A percentile compares a stretch with the other conserved stretches of the same genome.
Evolutionary conservation across 106 monocot species (phyloP).

Genomic region (Apostasia shenzhenica): DNA sequence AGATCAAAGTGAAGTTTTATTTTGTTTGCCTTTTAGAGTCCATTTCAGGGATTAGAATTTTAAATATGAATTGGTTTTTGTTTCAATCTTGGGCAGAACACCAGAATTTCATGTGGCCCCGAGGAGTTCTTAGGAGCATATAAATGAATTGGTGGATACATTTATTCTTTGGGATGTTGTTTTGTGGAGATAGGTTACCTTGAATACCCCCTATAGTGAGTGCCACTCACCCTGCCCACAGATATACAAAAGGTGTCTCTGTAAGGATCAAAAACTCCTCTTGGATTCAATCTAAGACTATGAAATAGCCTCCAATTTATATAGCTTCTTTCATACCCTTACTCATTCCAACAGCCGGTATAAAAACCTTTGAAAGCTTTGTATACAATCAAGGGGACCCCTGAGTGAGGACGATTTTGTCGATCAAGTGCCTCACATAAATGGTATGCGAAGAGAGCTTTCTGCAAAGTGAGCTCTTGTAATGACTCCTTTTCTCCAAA

Average conservation of each 20-base stretch:
- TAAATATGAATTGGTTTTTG: neutral
- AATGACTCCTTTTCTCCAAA: conserved; percentile 52
- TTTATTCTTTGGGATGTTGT: conserved; percentile 26
- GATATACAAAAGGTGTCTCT: conserved; percentile 18
- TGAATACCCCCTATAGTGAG: conserved; percentile 25
- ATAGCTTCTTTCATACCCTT: neutral
- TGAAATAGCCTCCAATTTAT: too few species aligned
- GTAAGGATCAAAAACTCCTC: conserved; percentile 4
- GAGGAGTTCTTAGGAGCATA: conserved; percentile 13
- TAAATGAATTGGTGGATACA: conserved; percentile 28
- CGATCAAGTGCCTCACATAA: conserved; percentile 53
- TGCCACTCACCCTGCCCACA: conserved; percentile 16
- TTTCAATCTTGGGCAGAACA: conserved; percentile 5
- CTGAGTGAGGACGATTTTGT: conserved; percentile 46
- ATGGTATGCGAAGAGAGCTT: conserved; percentile 24
- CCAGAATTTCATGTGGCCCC: conserved; percentile 29
- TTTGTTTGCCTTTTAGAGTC: neutral
- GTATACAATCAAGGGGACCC: conserved; percentile 31
- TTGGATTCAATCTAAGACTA: neutral
- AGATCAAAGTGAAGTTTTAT: neutral
- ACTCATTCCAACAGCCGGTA: conserved; percentile 29
- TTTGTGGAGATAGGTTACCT: conserved; percentile 17
- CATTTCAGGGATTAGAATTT: neutral
- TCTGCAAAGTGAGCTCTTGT: conserved; percentile 50
- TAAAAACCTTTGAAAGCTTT: conserved; percentile 42